Evolutionary conservation across 2,329 filamentous ascomycete genomes (phyloP), one percentile per base, ranked within the genome.

Genomic region (Exophiala alcalophila): DNA sequence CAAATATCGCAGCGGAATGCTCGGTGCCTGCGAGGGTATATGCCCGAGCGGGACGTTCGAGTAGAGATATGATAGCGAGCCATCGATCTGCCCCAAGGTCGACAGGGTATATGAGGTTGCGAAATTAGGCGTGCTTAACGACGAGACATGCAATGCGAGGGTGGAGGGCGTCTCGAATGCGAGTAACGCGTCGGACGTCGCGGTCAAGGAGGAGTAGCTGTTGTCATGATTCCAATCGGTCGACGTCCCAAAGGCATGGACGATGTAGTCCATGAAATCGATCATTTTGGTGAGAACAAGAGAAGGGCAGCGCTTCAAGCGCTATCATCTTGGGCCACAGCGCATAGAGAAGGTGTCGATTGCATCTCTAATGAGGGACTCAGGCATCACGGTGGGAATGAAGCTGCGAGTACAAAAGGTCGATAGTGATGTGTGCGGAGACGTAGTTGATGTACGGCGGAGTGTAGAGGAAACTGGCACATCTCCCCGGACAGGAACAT

Each of bases 261-360:
- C 88, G 71, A 96, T 84, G 72, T 94, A 91, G 69, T 94, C 89
- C 87, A 96, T 94, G 73, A 95, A 96, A 69, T 90, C 84, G 71
- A 92, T 82, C 90, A 96, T 96, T 57, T 62, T 72, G 54, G 4
- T 28, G 12, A 11, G 11, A 12, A 23, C 14, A 9, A 14, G 9
- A 14, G 12, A n/a, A n/a, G n/a, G n/a, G n/a, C n/a, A n/a, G n/a
- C n/a, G n/a, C n/a, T n/a, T n/a, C n/a, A n/a, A n/a, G n/a, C n/a
- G n/a, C n/a, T n/a, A n/a, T n/a, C n/a, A n/a, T n/a, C n/a, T n/a
- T n/a, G n/a, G n/a, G n/a, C n/a, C n/a, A n/a, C n/a, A n/a, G n/a
- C n/a, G n/a, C n/a, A n/a, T n/a, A n/a, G n/a, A n/a, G n/a, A n/a
- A n/a, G n/a, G n/a, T n/a, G n/a, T n/a, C n/a, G n/a, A n/a, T n/a